Base-by-base conservation (phyloP, 1,284 basidiomycete species). In the Leucoagaricus sp. region DNA sequence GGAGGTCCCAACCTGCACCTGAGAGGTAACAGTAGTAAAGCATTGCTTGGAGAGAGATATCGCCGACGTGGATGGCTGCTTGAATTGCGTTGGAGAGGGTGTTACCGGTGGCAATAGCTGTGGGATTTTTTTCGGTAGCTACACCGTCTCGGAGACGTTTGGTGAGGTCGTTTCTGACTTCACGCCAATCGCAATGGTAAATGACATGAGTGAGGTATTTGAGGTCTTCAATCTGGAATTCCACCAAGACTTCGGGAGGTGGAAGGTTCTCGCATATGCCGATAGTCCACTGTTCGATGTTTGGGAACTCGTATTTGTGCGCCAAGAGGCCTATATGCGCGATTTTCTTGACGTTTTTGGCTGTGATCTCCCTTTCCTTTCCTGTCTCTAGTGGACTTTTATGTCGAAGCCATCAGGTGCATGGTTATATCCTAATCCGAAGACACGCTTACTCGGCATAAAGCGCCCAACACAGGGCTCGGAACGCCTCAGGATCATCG, bases 271-370 rank as follows among this genome's bases (percentile, higher is more conserved):
- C 23, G 29, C 49, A 50, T 6, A 40, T 50, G 13, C 41, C 26
- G 23, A 19, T 41, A 15, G 15, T 34, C 49, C 49, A 50, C 25
- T n/a, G 34, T 17, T 50, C 36, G 25, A 50, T 17, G 1, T 21
- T 26, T 2, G 49, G 9, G 7, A 41, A 50, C 12, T 50, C 49
- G 36, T 41, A 50, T 40, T 50, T 50, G 12, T 50, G 36, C n/a
- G 36, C 49, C 36, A 50, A 23, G 12, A 50, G 36, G 7, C 49
- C 36, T 13, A 50, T 41, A 21, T 40, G 36, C 25, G 49, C 21
- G n/a, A 41, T 25, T 50, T 50, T 41, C 25, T 41, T 25, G 34
- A 50, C 36, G 8, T 50, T 49, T 15, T 31, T 21, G 15, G 17
- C 34, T 13, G 36, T 28, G 17, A 41, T 15, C 15, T 50, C 23